Conservation (phyloP, 768 basidiomycete species). For the Rhizopogon sp. region DNA sequence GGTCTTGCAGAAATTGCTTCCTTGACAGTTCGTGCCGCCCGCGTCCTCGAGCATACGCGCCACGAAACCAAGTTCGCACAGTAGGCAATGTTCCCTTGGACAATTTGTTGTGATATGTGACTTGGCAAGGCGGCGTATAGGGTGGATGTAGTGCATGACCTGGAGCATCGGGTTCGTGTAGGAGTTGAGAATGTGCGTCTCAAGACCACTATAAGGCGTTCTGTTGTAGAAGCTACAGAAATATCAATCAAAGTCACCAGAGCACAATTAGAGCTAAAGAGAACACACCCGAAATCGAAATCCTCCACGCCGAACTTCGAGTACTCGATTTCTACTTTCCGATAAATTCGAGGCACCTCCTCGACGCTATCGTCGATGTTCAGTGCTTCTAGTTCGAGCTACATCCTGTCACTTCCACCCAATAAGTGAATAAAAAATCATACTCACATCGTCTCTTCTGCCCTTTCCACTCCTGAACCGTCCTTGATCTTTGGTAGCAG, state of each 20-base stretch:
- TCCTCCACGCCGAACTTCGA: conserved; percentile 98
- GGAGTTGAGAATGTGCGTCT: conserved; percentile 95
- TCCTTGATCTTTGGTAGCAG: conserved; percentile 51
- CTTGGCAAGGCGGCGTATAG: conserved; percentile 80
- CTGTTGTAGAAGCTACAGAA: conserved; percentile 82
- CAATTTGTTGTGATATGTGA: conserved; percentile 90
- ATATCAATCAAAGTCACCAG: background rate
- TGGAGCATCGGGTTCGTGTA: conserved; percentile 93
- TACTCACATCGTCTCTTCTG: conserved; percentile 41
- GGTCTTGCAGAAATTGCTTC: conserved; percentile 95
- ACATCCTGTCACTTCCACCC: conserved; percentile 4
- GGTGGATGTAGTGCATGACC: conserved; percentile 78
- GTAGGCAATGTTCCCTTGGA: conserved; percentile 83
- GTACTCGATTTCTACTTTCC: conserved; percentile 95
- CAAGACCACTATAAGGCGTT: conserved; percentile 85
- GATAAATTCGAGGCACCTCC: conserved; percentile 75
- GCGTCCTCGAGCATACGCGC: conserved; percentile 96
- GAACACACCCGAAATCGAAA: conserved; percentile 88
- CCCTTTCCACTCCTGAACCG: conserved; percentile 84
- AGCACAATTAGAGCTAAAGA: background rate
- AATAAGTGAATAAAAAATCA: background rate
- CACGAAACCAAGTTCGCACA: conserved; percentile 94
- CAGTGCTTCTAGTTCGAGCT: conserved; percentile 53
- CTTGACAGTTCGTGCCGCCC: conserved; percentile 88
- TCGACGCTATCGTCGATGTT: conserved; percentile 47